phyloP scores from a whole-genome alignment of 2,329 filamentous ascomycete species.

The Torrubiella hemipterigena region DNA sequence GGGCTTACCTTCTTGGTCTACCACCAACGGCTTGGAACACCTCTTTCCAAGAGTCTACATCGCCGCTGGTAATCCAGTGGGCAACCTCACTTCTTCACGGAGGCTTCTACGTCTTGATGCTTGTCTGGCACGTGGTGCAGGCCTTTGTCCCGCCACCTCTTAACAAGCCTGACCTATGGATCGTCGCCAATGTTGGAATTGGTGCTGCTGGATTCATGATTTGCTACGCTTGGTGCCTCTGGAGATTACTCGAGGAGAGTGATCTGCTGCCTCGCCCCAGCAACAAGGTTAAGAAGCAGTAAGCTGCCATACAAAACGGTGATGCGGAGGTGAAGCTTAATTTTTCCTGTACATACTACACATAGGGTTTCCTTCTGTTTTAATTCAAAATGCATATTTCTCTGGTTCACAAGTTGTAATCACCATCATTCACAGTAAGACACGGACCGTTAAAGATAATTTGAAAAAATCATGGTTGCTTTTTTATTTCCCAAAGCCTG shows the following conservation, averaged over 20 bases:
- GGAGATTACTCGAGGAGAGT: constrained; percentile 51
- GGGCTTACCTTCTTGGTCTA: constrained; percentile 82
- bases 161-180: constrained; percentile 86
- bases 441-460: no score
- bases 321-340: no score
- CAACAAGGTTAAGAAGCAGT: constrained; percentile 26
- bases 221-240: constrained; percentile 86
- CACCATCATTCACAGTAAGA: no score
- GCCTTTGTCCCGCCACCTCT: constrained; percentile 54
- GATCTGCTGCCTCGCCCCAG: constrained; percentile 28
- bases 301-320: no score
- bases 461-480: no score
- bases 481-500: no score
- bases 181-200: constrained; percentile 78
- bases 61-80: constrained; percentile 22
- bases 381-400: no score
- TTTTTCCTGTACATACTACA: no score
- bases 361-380: no score
- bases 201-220: constrained; percentile 76
- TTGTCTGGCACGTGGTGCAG: constrained; percentile 70
- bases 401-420: no score
- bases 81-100: constrained; percentile 59
- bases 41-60: constrained; percentile 44
- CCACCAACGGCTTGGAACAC: constrained; percentile 63
- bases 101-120: constrained; percentile 66